Evolutionary conservation across 176 grass and related monocot species (phyloP).

Genomic region (Dendrocalamus sinicus): DNA sequence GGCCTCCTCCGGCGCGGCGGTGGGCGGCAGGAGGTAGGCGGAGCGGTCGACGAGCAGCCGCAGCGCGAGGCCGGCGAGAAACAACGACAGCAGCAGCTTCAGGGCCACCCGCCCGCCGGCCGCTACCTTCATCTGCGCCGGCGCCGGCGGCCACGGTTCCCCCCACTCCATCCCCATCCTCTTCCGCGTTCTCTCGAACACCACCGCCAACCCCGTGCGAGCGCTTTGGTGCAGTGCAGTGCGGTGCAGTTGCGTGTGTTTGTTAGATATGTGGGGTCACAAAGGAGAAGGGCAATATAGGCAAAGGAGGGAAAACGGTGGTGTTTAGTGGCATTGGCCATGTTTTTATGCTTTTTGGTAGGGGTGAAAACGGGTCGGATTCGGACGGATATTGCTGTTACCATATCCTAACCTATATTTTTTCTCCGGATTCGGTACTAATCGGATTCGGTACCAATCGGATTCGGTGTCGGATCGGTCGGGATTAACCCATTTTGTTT

Average conservation of each 20-base stretch:
- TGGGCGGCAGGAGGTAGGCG: conserved; percentile 21
- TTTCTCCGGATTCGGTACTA: no score
- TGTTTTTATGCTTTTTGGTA: no score
- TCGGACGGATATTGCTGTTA: no score
- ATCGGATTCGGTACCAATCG: no score
- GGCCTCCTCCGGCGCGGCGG: conserved; percentile 18
- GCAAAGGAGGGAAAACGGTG: background rate
- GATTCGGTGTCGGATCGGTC: no score
- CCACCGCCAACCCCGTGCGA: background rate
- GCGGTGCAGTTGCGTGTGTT: background rate
- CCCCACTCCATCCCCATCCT: conserved; percentile 45
- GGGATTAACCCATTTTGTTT: no score
- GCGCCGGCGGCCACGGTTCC: background rate
- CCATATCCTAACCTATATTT: no score
- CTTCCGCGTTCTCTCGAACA: background rate
- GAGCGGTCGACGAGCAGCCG: conserved; percentile 52
- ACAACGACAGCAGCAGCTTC: conserved; percentile 51
- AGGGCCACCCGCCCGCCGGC: conserved; percentile 38
- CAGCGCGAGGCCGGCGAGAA: conserved; percentile 61
- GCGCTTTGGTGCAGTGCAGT: background rate
- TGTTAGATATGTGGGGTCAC: background rate
- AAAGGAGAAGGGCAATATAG: background rate
- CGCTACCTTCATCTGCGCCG: conserved; percentile 36
- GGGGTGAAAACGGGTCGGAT: no score
- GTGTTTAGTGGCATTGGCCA: background rate